These are phyloP conservation scores for Vitis rupestris DNA, from an alignment of 164 flowering plant species.

Conservation along the genomic window DNA sequence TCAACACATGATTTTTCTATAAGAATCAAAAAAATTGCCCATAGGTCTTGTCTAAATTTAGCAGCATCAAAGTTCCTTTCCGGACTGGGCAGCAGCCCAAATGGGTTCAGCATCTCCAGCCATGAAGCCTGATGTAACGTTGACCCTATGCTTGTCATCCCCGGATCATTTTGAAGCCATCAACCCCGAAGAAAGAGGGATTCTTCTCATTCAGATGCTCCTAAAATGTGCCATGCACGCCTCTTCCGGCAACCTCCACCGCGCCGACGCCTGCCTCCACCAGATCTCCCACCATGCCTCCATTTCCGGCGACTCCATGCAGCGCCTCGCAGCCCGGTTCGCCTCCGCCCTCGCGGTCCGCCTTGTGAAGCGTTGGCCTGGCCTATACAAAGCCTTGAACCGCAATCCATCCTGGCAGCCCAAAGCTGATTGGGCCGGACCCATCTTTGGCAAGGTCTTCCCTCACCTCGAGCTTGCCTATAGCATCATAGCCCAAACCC, in stretches of 20 bases:
- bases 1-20: not conserved
- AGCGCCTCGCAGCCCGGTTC: constrained; percentile 37
- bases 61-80: not conserved
- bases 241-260: constrained; percentile 38
- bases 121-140: constrained; percentile 20
- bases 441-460: constrained; percentile 9
- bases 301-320: constrained; percentile 40
- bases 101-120: constrained; percentile 17
- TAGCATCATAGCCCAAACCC: constrained; percentile 15
- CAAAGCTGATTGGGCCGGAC: constrained; percentile 4
- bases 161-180: constrained; percentile 5
- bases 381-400: constrained; percentile 29
- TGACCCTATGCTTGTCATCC: constrained; percentile 23
- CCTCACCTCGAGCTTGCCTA: constrained; percentile 28
- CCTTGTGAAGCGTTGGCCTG: constrained; percentile 42
- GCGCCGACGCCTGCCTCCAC: constrained; percentile 30
- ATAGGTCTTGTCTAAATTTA: not conserved
- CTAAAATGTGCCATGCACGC: constrained; percentile 36
- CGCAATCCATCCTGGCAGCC: not conserved
- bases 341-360: constrained; percentile 36
- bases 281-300: constrained; percentile 41
- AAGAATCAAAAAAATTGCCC: not conserved
- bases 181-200: constrained; percentile 38
- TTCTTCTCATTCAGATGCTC: constrained; percentile 36
- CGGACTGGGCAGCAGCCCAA: not conserved